These are phyloP conservation scores for Flueggea neowawraea DNA, from an alignment of 441 rosid genomes.

Conservation along the genomic window DNA sequence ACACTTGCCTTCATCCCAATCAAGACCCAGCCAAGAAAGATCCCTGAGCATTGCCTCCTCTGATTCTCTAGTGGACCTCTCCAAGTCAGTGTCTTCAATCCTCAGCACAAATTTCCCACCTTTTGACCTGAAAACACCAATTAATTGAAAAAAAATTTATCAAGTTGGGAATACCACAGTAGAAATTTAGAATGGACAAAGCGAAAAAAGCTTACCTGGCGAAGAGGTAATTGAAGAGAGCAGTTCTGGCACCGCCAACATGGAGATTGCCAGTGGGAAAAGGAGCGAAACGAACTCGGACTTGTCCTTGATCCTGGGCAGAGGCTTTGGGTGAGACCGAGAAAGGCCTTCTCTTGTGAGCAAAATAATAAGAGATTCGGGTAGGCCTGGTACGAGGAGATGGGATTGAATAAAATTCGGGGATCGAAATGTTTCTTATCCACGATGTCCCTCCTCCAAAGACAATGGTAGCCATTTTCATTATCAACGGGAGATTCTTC, in stretches of 20 bases:
- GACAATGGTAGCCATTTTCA: too few relatives aligned
- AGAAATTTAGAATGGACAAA: too few relatives aligned
- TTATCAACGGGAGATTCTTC: too few relatives aligned
- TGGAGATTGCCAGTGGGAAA: conserved; percentile 98
- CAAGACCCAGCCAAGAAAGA: conserved; percentile 89
- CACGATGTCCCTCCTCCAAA: too few relatives aligned
- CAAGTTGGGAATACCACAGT: too few relatives aligned
- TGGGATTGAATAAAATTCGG: too few relatives aligned
- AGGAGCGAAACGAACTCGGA: conserved; percentile 96
- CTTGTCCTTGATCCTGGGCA: conserved; percentile 25
- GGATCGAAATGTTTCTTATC: too few relatives aligned
- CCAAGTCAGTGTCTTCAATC: conserved; percentile 93
- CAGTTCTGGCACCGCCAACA: conserved; percentile 98
- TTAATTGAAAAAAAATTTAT: neutral
- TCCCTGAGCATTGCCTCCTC: conserved; percentile 88
- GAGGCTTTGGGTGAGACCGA: conserved; percentile 39
- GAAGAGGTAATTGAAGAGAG: conserved; percentile 91
- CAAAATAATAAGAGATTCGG: neutral
- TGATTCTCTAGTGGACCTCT: conserved; percentile 88
- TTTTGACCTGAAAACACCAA: conserved; percentile 48
- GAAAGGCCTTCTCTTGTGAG: conserved; percentile 27
- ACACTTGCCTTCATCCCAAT: conserved; percentile 80
- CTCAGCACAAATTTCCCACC: conserved; percentile 92
- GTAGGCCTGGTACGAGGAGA: conserved; percentile 1
- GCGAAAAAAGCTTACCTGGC: conserved; percentile 47